Percentiles rank a stretch among this genome's conserved stretches.
Conservation (phyloP, 768 basidiomycete genomes). For the Russula vinacea region DNA sequence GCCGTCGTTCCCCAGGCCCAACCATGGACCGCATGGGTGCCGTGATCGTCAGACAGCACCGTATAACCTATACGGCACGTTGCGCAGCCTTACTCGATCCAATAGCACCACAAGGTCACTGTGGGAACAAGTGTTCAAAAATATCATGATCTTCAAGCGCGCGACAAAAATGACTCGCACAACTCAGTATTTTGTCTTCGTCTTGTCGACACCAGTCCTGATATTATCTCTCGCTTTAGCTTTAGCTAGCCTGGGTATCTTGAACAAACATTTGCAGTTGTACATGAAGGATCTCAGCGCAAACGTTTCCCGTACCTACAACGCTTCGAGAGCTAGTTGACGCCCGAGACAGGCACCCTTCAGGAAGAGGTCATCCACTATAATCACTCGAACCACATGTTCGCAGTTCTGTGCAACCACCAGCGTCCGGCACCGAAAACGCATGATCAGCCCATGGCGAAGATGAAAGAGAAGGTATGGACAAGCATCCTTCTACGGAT, state of each 20-base stretch:
- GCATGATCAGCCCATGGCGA: conserved; percentile 91
- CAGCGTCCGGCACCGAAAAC: conserved; percentile 88
- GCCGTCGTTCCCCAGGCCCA: too few relatives aligned
- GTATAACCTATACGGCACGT: too few relatives aligned
- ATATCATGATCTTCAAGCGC: conserved; percentile 94
- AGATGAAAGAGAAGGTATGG: conserved; percentile 82
- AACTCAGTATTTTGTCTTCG: conserved; percentile 48
- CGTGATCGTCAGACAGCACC: too few relatives aligned
- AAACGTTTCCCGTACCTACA: conserved; percentile 99
- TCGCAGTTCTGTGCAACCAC: conserved; percentile 99
- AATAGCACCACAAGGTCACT: conserved; percentile 88
- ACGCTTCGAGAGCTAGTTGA: conserved; percentile 89
- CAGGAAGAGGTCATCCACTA: conserved; percentile 97
- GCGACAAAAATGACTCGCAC: conserved; percentile 87
- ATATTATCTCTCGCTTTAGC: not conserved
- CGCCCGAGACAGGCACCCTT: conserved; percentile 64
- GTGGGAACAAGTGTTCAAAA: conserved; percentile 96
- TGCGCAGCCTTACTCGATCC: conserved; percentile 62
- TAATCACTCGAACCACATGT: conserved; percentile 94
- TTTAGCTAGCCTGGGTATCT: conserved; percentile 63
- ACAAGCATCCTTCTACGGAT: not conserved
- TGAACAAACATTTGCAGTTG: conserved; percentile 89
- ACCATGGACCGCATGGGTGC: too few relatives aligned
- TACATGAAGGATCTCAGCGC: conserved; percentile 99
- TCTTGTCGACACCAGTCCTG: not conserved